phyloP scores from a whole-genome alignment of 352 stramenopile species.

The Globisporangium yorkense region DNA sequence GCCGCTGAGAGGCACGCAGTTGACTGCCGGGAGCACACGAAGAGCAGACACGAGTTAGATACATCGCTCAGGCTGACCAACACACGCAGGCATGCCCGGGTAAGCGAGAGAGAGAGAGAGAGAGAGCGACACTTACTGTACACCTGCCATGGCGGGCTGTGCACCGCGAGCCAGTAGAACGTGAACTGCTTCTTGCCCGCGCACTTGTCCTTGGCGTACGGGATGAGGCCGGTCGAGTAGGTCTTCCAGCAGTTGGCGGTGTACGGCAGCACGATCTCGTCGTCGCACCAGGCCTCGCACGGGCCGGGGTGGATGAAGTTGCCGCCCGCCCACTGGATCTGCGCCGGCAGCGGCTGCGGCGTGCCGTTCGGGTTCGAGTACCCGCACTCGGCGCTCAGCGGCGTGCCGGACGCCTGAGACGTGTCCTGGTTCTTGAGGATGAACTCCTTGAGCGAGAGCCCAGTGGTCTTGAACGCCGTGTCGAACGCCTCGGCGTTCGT shows the following conservation, averaged over 20 bases:
- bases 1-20: background rate
- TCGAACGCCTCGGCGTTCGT: slow-evolving; percentile 7
- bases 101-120: no score
- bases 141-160: slow-evolving; percentile 13
- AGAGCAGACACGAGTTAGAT: background rate
- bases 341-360: slow-evolving; percentile 9
- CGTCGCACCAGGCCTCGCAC: slow-evolving; percentile 14
- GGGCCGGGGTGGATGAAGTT: slow-evolving; percentile 8
- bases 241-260: slow-evolving; percentile 11
- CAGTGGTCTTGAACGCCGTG: slow-evolving; percentile 5
- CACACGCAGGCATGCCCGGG: background rate
- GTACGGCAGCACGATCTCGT: slow-evolving; percentile 10
- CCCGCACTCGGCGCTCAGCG: slow-evolving; percentile 4
- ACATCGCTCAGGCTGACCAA: background rate
- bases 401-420: background rate
- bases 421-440: slow-evolving; percentile 14
- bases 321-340: slow-evolving; percentile 3
- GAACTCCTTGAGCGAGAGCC: slow-evolving; percentile 11
- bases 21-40: background rate
- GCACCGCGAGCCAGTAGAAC: slow-evolving; percentile 16
- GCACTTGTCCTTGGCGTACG: slow-evolving; percentile 14
- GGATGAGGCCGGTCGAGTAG: slow-evolving; percentile 5
- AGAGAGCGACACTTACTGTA: slow-evolving; percentile 7
- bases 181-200: slow-evolving; percentile 12
- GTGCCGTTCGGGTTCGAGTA: slow-evolving; percentile 10